Percentiles rank a stretch among this genome's conserved stretches.
These are phyloP conservation scores for Ambrosiella beaveri DNA, from an alignment of 2,329 filamentous ascomycete species.

Conservation along the genomic window DNA sequence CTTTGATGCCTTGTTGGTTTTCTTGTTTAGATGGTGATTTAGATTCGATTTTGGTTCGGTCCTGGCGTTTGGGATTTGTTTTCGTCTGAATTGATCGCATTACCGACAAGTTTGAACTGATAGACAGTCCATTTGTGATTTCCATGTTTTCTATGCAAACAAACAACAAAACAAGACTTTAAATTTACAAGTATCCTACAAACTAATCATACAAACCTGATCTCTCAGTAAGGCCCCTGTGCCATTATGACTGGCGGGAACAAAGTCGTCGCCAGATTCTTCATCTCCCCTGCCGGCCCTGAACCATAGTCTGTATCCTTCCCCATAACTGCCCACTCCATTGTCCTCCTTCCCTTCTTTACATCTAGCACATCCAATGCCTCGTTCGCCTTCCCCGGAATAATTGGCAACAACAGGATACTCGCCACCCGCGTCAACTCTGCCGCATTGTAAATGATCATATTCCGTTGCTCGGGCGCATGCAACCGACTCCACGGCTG, in stretches of 20 bases:
- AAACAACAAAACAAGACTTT: no score
- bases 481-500: constrained; percentile 47
- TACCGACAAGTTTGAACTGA: no score
- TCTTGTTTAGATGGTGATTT: no score
- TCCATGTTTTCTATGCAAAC: no score
- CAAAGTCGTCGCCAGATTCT: constrained; percentile 5
- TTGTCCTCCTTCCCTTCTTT: constrained; percentile 37
- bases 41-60: no score
- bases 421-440: constrained; percentile 65
- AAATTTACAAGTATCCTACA: not conserved
- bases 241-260: constrained; percentile 8
- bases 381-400: constrained; percentile 58
- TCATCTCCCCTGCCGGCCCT: not conserved
- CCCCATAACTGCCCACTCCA: constrained; percentile 43
- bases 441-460: constrained; percentile 49
- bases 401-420: constrained; percentile 80
- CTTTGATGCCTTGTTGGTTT: no score
- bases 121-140: no score
- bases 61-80: no score
- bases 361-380: constrained; percentile 70
- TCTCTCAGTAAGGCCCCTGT: constrained; percentile 6
- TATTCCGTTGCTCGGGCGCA: constrained; percentile 23
- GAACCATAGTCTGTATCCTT: constrained; percentile 54
- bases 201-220: not conserved
- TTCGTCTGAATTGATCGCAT: no score